Conservation (phyloP, 2,329 filamentous ascomycete species). For the Penicillium sp. region DNA sequence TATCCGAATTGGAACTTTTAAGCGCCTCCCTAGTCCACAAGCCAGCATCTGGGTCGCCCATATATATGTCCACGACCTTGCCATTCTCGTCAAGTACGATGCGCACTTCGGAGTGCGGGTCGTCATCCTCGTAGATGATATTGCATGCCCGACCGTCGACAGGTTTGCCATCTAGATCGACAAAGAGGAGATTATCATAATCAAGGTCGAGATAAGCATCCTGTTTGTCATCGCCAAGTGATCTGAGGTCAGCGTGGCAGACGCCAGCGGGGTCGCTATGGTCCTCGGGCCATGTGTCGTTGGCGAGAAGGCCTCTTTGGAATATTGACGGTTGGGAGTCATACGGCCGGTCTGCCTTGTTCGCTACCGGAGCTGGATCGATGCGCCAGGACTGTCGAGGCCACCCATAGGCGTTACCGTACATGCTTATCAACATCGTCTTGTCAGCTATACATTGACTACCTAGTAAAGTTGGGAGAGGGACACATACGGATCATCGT, state of each 20-base stretch:
- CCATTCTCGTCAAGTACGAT: no score
- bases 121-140: slow-evolving; percentile 6
- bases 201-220: slow-evolving; percentile 3
- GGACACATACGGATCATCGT: slow-evolving; percentile 6
- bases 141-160: slow-evolving; percentile 4
- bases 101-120: background rate
- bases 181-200: slow-evolving; percentile 6
- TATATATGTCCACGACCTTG: slow-evolving; percentile 1
- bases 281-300: background rate
- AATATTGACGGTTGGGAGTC: background rate
- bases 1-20: background rate
- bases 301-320: background rate
- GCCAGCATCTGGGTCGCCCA: background rate
- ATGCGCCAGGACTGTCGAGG: no score
- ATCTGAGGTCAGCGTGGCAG: slow-evolving; percentile 2
- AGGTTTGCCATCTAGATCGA: slow-evolving; percentile 9
- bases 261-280: slow-evolving; percentile 3
- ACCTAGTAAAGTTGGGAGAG: background rate
- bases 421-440: slow-evolving; percentile 4
- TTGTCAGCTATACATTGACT: slow-evolving; percentile 6
- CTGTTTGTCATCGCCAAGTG: background rate
- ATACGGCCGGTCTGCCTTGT: no score
- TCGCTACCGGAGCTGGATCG: no score
- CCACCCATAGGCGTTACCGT: slow-evolving; percentile 4
- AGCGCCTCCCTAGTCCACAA: slow-evolving; percentile 2